phyloP scores from a whole-genome alignment of 768 basidiomycete species.

The Xanthoconium stramineum region DNA sequence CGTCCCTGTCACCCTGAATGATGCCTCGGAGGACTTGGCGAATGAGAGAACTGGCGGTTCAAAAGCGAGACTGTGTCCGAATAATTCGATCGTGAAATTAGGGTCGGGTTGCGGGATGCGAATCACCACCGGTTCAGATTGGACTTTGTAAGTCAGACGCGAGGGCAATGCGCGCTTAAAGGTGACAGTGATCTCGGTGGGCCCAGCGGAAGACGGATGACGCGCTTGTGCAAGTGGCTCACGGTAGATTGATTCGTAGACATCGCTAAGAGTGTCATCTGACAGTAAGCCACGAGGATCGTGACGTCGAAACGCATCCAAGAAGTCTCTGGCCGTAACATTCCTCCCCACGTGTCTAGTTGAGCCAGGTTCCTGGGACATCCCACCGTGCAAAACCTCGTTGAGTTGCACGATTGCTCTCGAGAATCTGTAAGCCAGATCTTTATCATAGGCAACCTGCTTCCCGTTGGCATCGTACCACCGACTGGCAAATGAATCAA shows the following conservation, averaged over 20 bases:
- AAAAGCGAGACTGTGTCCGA: slow-evolving; percentile 84
- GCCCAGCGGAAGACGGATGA: slow-evolving; percentile 36
- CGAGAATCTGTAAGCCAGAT: slow-evolving; percentile 72
- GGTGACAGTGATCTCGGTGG: slow-evolving; percentile 55
- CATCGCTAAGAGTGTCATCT: slow-evolving; percentile 70
- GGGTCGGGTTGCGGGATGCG: slow-evolving; percentile 84
- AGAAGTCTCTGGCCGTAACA: slow-evolving; percentile 74
- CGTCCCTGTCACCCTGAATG: slow-evolving; percentile 88
- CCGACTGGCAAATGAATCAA: slow-evolving; percentile 80
- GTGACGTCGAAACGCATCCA: slow-evolving; percentile 75
- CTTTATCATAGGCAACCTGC: slow-evolving; percentile 77
- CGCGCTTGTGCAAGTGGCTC: slow-evolving; percentile 75
- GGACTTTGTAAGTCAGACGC: slow-evolving; percentile 80
- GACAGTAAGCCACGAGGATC: slow-evolving; percentile 70
- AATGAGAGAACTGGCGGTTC: slow-evolving; percentile 86
- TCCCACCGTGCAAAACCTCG: slow-evolving; percentile 77
- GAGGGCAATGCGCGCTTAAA: slow-evolving; percentile 74
- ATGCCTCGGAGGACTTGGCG: slow-evolving; percentile 69
- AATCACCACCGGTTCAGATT: slow-evolving; percentile 85
- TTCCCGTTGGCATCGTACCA: slow-evolving; percentile 90
- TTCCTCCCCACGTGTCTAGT: slow-evolving; percentile 53
- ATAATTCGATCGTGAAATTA: slow-evolving; percentile 76
- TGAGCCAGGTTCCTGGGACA: slow-evolving; percentile 57
- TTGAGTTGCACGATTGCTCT: slow-evolving; percentile 85
- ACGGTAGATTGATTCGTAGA: slow-evolving; percentile 73